These are phyloP conservation scores for Bjerkandera adusta DNA, from an alignment of 1,284 basidiomycete genomes.

Conservation along the genomic window DNA sequence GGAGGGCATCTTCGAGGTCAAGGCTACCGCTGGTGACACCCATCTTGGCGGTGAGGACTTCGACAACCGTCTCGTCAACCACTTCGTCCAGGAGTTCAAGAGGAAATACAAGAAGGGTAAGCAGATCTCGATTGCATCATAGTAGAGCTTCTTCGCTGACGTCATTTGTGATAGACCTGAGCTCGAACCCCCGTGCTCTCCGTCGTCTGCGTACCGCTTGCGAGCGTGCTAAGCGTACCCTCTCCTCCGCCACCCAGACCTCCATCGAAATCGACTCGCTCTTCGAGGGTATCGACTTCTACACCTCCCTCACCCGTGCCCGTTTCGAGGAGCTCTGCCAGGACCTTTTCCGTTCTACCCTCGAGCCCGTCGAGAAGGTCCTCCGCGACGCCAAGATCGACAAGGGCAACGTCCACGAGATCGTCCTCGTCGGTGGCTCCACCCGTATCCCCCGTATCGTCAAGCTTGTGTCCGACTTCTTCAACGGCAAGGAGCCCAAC, in stretches of 20 bases:
- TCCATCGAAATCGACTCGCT: slow-evolving; percentile 98
- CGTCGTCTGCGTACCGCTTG: slow-evolving; percentile 97
- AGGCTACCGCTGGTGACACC: slow-evolving; percentile 98
- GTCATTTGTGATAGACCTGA: slow-evolving; percentile 59
- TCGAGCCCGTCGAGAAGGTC: slow-evolving; percentile 99
- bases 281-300: slow-evolving; percentile 98
- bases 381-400: slow-evolving; percentile 98
- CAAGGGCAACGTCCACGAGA: slow-evolving; percentile 93
- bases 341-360: slow-evolving; percentile 94
- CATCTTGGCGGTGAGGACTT: slow-evolving; percentile 99
- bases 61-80: slow-evolving; percentile 97
- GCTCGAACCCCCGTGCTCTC: slow-evolving; percentile 91
- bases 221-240: slow-evolving; percentile 98
- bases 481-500: slow-evolving; percentile 96
- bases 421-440: slow-evolving; percentile 97
- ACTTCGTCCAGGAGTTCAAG: slow-evolving; percentile 99
- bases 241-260: slow-evolving; percentile 95
- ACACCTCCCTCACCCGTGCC: slow-evolving; percentile 97
- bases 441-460: slow-evolving; percentile 98
- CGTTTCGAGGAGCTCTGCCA: slow-evolving; percentile 99
- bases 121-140: slow-evolving; percentile 38
- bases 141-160: background rate
- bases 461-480: slow-evolving; percentile 98
- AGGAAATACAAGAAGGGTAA: slow-evolving; percentile 95
- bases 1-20: slow-evolving; percentile 99